Base-by-base conservation (phyloP, 139 green algal species). In the Tetradesmus obliquus region DNA sequence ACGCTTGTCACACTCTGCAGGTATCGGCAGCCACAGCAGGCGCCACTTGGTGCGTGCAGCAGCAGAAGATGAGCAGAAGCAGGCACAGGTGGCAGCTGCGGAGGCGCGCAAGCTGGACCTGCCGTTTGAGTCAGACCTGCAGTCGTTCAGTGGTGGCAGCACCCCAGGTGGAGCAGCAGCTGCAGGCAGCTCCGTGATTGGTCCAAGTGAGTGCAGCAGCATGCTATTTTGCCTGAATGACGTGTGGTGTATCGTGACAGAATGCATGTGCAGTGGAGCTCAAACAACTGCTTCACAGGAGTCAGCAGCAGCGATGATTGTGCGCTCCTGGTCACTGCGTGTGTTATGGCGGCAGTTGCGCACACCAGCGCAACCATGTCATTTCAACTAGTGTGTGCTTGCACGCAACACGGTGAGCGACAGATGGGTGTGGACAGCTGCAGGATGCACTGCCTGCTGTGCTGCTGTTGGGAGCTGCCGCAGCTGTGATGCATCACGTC, bases 101-200 rank as follows among this genome's bases (percentile, higher is more conserved):
- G 71, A 90, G 19, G 86, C 86, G n/a, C 20, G 54, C 17, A n/a
- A n/a, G 8, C 19, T 90, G 53, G 53, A 84, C 71, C 86, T 90
- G 71, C 86, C 86, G 3, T 90, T 72, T 74, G 86, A 90, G 22
- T 90, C 66, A 76, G 66, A 24, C 10, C n/a, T 76, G 66, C 79
- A 83, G 20, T 57, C 71, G 8, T 90, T 74, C 22, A 57, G 3
- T 15, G 86, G 86, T 0, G 86, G 86, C 69, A 90, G 86, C 71
- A 84, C 86, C 3, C 66, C n/a, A 57, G 32, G 53, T 60, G 69
- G 22, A 15, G 53, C 66, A 84, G 5, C 69, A 72, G 53, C 15
- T 5, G 51, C 76, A 17, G n/a, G 17, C 20, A 71, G 12, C 53
- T 17, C 54, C n/a, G 22, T 13, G 9, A 13, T 90, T n/a, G 86